phyloP scores from a whole-genome alignment of 768 basidiomycete genomes.

The Antrodiella citrinella region DNA sequence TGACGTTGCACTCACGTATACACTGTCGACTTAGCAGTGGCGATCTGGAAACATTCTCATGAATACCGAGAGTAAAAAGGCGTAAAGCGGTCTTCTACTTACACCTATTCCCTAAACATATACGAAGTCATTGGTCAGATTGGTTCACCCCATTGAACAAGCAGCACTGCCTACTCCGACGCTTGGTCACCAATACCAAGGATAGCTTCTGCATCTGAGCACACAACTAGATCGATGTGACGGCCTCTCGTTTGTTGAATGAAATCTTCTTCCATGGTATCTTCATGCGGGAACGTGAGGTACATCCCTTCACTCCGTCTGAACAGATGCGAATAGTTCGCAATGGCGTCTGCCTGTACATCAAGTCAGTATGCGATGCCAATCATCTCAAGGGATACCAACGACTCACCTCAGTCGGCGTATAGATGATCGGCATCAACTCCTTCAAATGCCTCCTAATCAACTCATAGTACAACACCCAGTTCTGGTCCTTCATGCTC shows the following conservation, averaged over 20 bases:
- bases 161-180: conserved; percentile 52
- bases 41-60: conserved; percentile 39
- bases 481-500: conserved; percentile 72
- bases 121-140: no score
- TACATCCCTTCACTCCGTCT: conserved; percentile 73
- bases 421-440: conserved; percentile 67
- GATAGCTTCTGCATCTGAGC: conserved; percentile 81
- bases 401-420: conserved; percentile 59
- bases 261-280: conserved; percentile 72
- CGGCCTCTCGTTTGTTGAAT: conserved; percentile 54
- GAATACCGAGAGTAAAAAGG: background rate
- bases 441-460: conserved; percentile 35
- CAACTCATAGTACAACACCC: conserved; percentile 73
- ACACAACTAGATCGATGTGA: conserved; percentile 71
- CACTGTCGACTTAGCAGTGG: conserved; percentile 70
- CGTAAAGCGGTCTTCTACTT: conserved; percentile 1
- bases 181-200: conserved; percentile 68
- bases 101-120: conserved; percentile 29
- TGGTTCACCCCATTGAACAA: no score
- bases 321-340: conserved; percentile 80
- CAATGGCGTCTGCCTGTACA: conserved; percentile 66
- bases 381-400: no score
- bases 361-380: conserved; percentile 1
- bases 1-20: conserved; percentile 44
- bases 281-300: conserved; percentile 50